Conservation (phyloP, 116 monocot genomes). For the Posidonia oceanica region DNA sequence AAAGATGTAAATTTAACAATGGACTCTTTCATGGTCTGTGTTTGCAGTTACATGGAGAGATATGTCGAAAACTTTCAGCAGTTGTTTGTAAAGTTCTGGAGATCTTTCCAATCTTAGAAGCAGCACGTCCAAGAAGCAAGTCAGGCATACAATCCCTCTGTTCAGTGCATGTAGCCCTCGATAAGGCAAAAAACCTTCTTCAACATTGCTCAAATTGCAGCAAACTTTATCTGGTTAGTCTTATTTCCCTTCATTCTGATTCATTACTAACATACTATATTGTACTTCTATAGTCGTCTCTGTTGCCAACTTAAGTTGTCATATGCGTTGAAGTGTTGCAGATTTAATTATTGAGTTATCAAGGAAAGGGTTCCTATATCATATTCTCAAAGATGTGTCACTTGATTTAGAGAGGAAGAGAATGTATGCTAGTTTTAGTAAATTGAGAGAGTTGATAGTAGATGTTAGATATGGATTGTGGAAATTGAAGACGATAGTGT, state of each 20-base stretch:
- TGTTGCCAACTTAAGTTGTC: too few species aligned
- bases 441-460: too few species aligned
- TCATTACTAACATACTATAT: neutral
- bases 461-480: too few species aligned
- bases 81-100: slow-evolving; percentile 49
- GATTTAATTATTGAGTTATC: too few species aligned
- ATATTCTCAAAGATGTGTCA: too few species aligned
- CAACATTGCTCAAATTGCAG: slow-evolving; percentile 80
- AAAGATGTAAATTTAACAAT: neutral
- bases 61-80: slow-evolving; percentile 44
- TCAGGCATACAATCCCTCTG: slow-evolving; percentile 83
- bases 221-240: slow-evolving; percentile 84
- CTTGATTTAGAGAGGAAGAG: too few species aligned
- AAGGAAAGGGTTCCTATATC: too few species aligned
- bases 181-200: slow-evolving; percentile 69
- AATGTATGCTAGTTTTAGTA: too few species aligned
- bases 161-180: slow-evolving; percentile 74
- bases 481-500: too few species aligned
- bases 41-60: slow-evolving; percentile 69
- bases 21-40: neutral
- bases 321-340: too few species aligned
- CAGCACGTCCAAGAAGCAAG: slow-evolving; percentile 77
- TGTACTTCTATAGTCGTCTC: neutral
- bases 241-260: neutral
- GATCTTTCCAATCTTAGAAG: slow-evolving; percentile 71